Evolutionary conservation across 345 rosid species (phyloP).

Genomic region (Microcos paniculata): DNA sequence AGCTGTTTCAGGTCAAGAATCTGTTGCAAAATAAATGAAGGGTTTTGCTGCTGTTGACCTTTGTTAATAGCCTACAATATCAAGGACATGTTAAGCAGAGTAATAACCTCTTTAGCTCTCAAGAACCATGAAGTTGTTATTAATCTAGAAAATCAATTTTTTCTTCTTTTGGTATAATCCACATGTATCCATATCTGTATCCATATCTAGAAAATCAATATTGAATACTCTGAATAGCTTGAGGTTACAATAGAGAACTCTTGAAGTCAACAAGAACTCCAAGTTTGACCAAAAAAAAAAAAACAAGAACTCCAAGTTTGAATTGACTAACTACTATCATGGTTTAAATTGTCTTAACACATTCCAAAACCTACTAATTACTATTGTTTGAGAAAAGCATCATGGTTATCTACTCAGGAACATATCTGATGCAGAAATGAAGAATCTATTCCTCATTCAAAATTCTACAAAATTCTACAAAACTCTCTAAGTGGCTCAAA

Average conservation of each 20-base stretch:
- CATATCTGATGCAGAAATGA: not conserved
- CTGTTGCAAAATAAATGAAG: slow-evolving; percentile 57
- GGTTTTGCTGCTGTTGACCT: slow-evolving; percentile 29
- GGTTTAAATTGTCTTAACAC: not conserved
- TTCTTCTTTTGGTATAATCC: no score
- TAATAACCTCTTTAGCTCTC: not conserved
- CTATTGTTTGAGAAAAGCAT: not conserved
- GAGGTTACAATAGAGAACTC: not conserved
- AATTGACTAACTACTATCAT: not conserved
- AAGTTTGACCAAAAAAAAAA: no score
- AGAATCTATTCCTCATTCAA: not conserved
- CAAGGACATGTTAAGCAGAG: slow-evolving; percentile 7
- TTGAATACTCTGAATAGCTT: not conserved
- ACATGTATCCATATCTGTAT: no score
- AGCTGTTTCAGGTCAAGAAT: slow-evolving; percentile 67
- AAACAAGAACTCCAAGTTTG: not conserved
- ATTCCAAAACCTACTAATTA: not conserved
- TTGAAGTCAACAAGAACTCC: not conserved
- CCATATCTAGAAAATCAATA: no score
- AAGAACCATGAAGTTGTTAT: slow-evolving; percentile 1
- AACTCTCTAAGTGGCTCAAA: not conserved
- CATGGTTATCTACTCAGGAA: not conserved
- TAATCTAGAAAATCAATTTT: not conserved
- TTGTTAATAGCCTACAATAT: slow-evolving; percentile 32
- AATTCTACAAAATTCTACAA: not conserved